phyloP scores from a whole-genome alignment of 2,329 filamentous ascomycete species.

The Epichloe baconii region DNA sequence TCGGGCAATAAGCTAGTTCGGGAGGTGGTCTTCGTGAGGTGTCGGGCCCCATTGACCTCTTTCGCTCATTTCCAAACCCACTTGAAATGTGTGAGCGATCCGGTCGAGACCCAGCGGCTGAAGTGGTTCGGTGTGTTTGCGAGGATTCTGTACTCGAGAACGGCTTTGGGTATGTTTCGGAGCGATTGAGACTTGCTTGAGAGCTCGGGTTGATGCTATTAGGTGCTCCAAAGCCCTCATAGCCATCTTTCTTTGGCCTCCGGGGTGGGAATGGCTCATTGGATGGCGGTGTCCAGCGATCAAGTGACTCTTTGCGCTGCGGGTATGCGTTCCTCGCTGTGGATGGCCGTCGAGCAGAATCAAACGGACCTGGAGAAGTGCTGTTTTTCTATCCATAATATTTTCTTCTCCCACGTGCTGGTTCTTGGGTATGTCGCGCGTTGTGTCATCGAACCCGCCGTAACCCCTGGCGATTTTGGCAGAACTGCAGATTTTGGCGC shows the following conservation, averaged over 20 bases:
- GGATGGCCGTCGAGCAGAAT: slow-evolving; percentile 28
- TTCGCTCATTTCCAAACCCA: slow-evolving; percentile 17
- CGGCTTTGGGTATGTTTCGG: slow-evolving; percentile 39
- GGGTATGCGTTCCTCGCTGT: slow-evolving; percentile 21
- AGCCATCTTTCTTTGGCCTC: slow-evolving; percentile 37
- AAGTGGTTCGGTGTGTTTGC: slow-evolving; percentile 26
- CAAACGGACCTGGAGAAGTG: slow-evolving; percentile 55
- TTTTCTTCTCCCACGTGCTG: slow-evolving; percentile 13
- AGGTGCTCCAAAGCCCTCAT: slow-evolving; percentile 44
- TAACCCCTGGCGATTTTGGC: slow-evolving; percentile 31
- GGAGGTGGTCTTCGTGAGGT: slow-evolving; percentile 38
- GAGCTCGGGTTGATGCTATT: slow-evolving; percentile 23
- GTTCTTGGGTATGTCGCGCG: slow-evolving; percentile 5
- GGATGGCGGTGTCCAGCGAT: slow-evolving; percentile 7
- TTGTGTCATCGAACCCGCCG: slow-evolving; percentile 27
- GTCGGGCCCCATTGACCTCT: slow-evolving; percentile 33
- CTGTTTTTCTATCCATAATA: slow-evolving; percentile 51
- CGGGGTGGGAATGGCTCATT: slow-evolving; percentile 17
- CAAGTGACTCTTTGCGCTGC: slow-evolving; percentile 16
- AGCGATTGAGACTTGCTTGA: slow-evolving; percentile 27
- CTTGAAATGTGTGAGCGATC: slow-evolving; percentile 20
- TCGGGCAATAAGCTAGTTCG: slow-evolving; percentile 34
- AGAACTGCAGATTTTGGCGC: neutral
- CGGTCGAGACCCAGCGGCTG: slow-evolving; percentile 31
- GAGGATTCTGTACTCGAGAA: slow-evolving; percentile 24